Conservation (phyloP, 179 eudicot genomes). For the Vitellaria paradoxa region DNA sequence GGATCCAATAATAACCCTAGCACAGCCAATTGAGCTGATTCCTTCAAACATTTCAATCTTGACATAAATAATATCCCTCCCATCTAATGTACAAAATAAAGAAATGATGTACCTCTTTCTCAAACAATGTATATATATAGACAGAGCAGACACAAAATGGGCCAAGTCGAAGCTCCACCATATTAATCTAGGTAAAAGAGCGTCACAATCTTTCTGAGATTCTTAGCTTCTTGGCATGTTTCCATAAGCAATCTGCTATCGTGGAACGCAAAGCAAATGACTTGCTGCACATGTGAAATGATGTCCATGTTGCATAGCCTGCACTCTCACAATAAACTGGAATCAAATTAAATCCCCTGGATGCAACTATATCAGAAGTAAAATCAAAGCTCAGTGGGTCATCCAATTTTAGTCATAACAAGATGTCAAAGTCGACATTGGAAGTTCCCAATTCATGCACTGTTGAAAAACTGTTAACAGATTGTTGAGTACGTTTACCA, state of each 20-base stretch:
- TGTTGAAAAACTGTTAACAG: not conserved
- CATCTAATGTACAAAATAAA: not conserved
- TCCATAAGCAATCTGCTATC: conserved; percentile 96
- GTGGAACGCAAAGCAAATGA: conserved; percentile 95
- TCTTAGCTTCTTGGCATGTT: conserved; percentile 98
- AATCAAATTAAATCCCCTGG: not conserved
- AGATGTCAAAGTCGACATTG: not conserved
- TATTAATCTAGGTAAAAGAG: conserved; percentile 85
- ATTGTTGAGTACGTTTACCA: no score
- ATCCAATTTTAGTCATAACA: not conserved
- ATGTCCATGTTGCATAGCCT: conserved; percentile 92
- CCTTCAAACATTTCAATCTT: no score
- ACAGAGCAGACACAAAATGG: not conserved
- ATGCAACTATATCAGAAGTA: not conserved
- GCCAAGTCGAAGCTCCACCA: not conserved
- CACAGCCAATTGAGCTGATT: no score
- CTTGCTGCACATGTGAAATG: conserved; percentile 82
- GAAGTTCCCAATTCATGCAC: not conserved
- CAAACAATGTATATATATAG: conserved; percentile 6
- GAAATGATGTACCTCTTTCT: not conserved
- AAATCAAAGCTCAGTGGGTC: not conserved
- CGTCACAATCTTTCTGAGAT: conserved; percentile 93
- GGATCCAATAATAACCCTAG: no score
- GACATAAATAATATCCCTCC: no score
- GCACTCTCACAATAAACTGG: conserved; percentile 37